Evolutionary conservation across 208 protist species (phyloP).

Genomic region (Naegleria fowleri): DNA sequence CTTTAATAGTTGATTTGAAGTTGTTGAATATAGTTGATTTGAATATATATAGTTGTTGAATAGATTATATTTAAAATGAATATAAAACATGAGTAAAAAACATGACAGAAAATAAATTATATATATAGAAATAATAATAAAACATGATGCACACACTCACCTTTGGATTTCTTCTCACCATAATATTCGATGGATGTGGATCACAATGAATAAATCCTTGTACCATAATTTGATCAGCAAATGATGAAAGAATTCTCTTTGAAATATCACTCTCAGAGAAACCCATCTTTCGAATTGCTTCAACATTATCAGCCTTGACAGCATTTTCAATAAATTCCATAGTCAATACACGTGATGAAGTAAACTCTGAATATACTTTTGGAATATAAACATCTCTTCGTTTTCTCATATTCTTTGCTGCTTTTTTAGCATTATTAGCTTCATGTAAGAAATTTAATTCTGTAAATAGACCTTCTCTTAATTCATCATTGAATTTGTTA

Average conservation of each 20-base stretch:
- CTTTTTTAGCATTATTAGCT: conserved; percentile 17
- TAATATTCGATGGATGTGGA: background rate
- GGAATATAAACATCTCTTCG: conserved; percentile 20
- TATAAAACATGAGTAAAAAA: no score
- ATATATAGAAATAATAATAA: no score
- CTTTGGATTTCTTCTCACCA: background rate
- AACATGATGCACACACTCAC: no score
- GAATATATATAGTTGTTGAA: no score
- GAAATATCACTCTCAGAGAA: background rate
- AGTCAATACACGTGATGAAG: conserved; percentile 46
- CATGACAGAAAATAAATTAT: no score
- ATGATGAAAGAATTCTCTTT: background rate
- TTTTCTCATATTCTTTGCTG: conserved; percentile 12
- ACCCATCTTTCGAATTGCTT: background rate
- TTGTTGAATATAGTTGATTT: no score
- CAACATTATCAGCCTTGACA: background rate
- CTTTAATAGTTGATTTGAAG: no score
- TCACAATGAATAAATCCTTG: conserved; percentile 11
- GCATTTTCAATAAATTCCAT: conserved; percentile 44
- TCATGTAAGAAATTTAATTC: conserved; percentile 23
- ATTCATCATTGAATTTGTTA: conserved; percentile 6
- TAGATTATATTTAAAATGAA: no score
- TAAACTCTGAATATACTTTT: conserved; percentile 37
- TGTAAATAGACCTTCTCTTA: background rate
- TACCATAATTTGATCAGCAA: background rate